Evolutionary conservation across 1,139 yeast genomes (phyloP), one percentile per base, ranked within the genome.

Genomic region (Kurtzmaniella quercitrusa): DNA sequence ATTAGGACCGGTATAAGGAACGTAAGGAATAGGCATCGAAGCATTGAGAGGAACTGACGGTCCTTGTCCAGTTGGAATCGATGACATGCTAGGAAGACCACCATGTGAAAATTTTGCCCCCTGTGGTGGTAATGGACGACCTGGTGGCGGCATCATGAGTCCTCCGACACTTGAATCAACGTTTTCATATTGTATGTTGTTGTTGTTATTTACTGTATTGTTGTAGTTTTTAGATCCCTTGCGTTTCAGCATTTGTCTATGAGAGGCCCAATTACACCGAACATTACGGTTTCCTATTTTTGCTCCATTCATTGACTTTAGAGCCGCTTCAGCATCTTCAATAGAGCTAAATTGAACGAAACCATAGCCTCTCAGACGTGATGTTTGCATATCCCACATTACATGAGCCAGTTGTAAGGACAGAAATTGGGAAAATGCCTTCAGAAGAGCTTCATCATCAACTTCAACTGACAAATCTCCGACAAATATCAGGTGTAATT

Each of bases 381-480:
- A 91, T 18, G 95, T 86, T 59, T 85, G 91, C 95, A 88, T 88
- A 61, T 89, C 96, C 96, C 96, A 88, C 96, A 89, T 89, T 33
- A 89, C 96, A 53, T 88, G 91, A 15, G 96, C 96, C 59, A 88
- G 95, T 41, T 80, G 69, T 54, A 86, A 68, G 3, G 89, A 76
- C 17, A 70, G 69, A 59, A 79, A 86, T 43, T 68, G 68, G n/a
- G 69, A 54, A 58, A 89, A 89, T 6, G 86, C 74, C 38, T 62
- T 66, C 42, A 70, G 71, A 50, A 89, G 71, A 16, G 77, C 62
- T 51, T 85, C 95, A 60, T 89, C 96, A 56, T 86, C 83, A 33
- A 89, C 84, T 53, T 89, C 96, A 9, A 85, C 74, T 32, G 88
- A 81, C 54, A 89, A 73, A 60, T 89, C 96, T 42, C 97, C 96